These are phyloP conservation scores for Dothistroma septosporum DNA, from an alignment of 2,329 filamentous ascomycete species.

Conservation along the genomic window DNA sequence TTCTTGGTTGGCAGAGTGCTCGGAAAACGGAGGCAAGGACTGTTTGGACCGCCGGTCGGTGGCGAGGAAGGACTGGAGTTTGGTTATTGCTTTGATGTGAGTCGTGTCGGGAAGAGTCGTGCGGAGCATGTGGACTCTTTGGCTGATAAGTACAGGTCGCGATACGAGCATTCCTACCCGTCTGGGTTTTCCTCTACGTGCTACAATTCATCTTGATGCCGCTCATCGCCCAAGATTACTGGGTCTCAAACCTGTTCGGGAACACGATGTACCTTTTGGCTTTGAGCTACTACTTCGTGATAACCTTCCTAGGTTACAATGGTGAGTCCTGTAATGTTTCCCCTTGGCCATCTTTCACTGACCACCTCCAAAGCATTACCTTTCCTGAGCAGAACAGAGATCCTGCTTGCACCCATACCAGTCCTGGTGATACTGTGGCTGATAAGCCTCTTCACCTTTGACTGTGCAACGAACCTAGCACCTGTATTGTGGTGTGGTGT, in stretches of 20 bases:
- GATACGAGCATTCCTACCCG: slow-evolving; percentile 63
- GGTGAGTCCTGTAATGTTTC: slow-evolving; percentile 34
- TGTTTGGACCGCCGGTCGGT: slow-evolving; percentile 53
- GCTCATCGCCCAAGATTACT: slow-evolving; percentile 52
- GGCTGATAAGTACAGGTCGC: slow-evolving; percentile 45
- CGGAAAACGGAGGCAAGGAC: slow-evolving; percentile 53
- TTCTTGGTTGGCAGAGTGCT: slow-evolving; percentile 60
- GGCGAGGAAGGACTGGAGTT: slow-evolving; percentile 58
- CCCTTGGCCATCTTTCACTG: slow-evolving; percentile 8
- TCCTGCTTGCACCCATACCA: slow-evolving; percentile 60
- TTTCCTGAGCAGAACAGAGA: slow-evolving; percentile 63
- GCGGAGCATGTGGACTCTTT: neutral
- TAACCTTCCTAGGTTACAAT: slow-evolving; percentile 67
- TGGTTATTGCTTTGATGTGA: slow-evolving; percentile 67
- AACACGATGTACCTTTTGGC: slow-evolving; percentile 65
- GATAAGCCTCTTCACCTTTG: slow-evolving; percentile 49
- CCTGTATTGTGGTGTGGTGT: slow-evolving; percentile 50
- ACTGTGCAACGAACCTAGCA: slow-evolving; percentile 49
- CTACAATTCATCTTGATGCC: slow-evolving; percentile 65
- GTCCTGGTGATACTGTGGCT: slow-evolving; percentile 58
- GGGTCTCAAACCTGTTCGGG: slow-evolving; percentile 57
- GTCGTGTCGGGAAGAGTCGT: slow-evolving; percentile 16
- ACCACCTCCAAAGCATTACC: slow-evolving; percentile 49
- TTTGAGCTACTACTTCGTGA: slow-evolving; percentile 62
- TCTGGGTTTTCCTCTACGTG: slow-evolving; percentile 64